Evolutionary conservation across 192 early-diverging fungal species (phyloP), one percentile per base, ranked within the genome.

Genomic region (Funneliformis geosporum): DNA sequence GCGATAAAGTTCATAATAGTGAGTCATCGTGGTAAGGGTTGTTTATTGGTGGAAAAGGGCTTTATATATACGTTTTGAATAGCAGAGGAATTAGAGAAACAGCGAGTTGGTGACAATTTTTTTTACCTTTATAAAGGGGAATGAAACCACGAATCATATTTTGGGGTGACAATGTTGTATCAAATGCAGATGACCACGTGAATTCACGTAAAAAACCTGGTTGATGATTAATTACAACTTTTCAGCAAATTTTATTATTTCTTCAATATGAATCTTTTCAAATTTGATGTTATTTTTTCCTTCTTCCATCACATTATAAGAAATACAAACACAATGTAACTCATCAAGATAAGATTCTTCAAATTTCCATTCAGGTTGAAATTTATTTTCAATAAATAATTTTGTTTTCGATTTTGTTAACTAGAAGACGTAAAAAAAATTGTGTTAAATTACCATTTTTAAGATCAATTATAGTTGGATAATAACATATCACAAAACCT

Each of bases 1-100:
- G 59, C 92, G 89, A 76, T 94, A 94, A 47, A 93, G 88, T 81
- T 93, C 90, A 86, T 93, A 94, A 80, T 89, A 92, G 23, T 88
- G 87, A 44, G 90, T 85, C 83, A 84, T 84, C 43, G 76, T 47
- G 14, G 16, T 25, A 76, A 43, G 16, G 33, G 11, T 25, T 16
- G 44, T 25, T 64, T 23, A 50, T 64, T 18, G 16, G 8, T 18
- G 10, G 28, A 68, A 42, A 68, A 14, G 50, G 0, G 25, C 42
- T 67, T 5, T 69, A 43, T 43, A 42, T 21, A 21, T 55, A 55
- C 47, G 47, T 21, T 14, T 55, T 18, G 50, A 55, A 55, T 7
- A 21, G 21, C 16, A 55, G 16, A 55, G 16, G 21, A 55, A 2
- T 33, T 33, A 33, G 1, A 33, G 33, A 33, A 2, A 2, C 33